These are phyloP conservation scores for Saitozyma sp. DNA, from an alignment of 768 basidiomycete species.

Conservation along the genomic window DNA sequence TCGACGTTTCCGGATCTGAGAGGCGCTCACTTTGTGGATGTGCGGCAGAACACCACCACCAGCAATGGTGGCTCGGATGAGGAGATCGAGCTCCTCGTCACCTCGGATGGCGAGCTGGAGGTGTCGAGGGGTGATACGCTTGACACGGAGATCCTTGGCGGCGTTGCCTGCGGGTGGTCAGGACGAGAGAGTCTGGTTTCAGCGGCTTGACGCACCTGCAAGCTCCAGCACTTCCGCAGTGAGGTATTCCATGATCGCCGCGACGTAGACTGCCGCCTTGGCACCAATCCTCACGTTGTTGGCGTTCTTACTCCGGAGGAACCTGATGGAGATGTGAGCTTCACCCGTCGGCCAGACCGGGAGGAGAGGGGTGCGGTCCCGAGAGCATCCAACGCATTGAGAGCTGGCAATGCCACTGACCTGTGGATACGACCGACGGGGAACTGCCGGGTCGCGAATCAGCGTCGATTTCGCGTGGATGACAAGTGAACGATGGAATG, in stretches of 20 bases:
- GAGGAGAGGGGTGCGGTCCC: too few relatives aligned
- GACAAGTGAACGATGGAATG: constrained; percentile 5
- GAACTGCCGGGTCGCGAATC: constrained; percentile 60
- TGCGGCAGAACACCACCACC: constrained; percentile 55
- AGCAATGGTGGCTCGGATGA: constrained; percentile 91
- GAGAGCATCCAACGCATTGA: too few relatives aligned
- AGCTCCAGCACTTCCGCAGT: constrained; percentile 95
- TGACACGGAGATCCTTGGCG: constrained; percentile 93
- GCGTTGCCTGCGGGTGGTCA: constrained; percentile 70
- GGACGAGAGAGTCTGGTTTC: too few relatives aligned
- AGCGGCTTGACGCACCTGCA: constrained; percentile 66
- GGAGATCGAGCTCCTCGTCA: constrained; percentile 93
- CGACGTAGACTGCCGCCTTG: constrained; percentile 97
- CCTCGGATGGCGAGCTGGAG: constrained; percentile 94
- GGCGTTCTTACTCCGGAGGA: constrained; percentile 82
- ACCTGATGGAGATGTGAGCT: constrained; percentile 16
- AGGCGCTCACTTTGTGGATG: constrained; percentile 50
- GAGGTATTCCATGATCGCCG: constrained; percentile 91
- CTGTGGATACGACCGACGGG: constrained; percentile 97
- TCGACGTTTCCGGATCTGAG: not conserved
- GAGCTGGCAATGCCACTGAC: constrained; percentile 55
- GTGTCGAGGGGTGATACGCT: constrained; percentile 95
- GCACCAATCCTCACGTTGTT: constrained; percentile 94
- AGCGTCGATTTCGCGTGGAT: not conserved
- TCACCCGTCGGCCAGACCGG: not conserved